These are phyloP conservation scores for Helichrysum umbraculigerum DNA, from an alignment of 129 eudicot genomes.

Conservation along the genomic window DNA sequence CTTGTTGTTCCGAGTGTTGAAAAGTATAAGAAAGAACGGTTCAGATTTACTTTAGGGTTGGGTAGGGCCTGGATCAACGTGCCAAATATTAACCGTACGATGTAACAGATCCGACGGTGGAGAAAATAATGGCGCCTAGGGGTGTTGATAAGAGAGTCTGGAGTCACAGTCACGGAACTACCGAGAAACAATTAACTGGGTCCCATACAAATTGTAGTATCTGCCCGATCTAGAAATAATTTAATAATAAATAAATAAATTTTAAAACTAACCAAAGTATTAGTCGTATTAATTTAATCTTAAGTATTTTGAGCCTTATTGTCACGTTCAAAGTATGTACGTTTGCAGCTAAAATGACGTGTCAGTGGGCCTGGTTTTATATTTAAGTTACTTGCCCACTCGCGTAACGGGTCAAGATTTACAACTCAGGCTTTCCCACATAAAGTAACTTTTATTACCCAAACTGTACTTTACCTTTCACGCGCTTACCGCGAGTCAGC, in stretches of 20 bases:
- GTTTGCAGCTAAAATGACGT: constrained; percentile 43
- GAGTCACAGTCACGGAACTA: constrained; percentile 71
- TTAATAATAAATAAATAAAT: no score
- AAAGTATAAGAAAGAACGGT: constrained; percentile 39
- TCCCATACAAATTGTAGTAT: constrained; percentile 24
- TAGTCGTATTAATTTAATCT: no score
- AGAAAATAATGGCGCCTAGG: neutral
- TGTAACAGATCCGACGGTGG: constrained; percentile 30
- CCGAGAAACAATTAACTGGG: constrained; percentile 46
- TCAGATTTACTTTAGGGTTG: constrained; percentile 16
- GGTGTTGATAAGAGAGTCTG: constrained; percentile 26
- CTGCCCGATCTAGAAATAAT: constrained; percentile 16
- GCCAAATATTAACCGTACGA: constrained; percentile 31
- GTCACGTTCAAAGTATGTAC: constrained; percentile 47
- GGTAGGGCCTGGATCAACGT: constrained; percentile 43
- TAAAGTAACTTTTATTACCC: constrained; percentile 28
- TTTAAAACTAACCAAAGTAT: no score
- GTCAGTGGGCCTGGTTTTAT: constrained; percentile 26
- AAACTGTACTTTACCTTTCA: constrained; percentile 16
- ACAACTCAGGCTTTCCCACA: constrained; percentile 16
- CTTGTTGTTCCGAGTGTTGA: constrained; percentile 23
- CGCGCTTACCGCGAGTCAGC: constrained; percentile 20
- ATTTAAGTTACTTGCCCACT: neutral
- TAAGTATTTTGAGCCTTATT: constrained; percentile 25
- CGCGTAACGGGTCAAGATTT: constrained; percentile 28